A percentile compares a stretch with the other conserved stretches of the same genome.
phyloP scores from a whole-genome alignment of 352 stramenopile genomes.

The Pythium sp. region DNA sequence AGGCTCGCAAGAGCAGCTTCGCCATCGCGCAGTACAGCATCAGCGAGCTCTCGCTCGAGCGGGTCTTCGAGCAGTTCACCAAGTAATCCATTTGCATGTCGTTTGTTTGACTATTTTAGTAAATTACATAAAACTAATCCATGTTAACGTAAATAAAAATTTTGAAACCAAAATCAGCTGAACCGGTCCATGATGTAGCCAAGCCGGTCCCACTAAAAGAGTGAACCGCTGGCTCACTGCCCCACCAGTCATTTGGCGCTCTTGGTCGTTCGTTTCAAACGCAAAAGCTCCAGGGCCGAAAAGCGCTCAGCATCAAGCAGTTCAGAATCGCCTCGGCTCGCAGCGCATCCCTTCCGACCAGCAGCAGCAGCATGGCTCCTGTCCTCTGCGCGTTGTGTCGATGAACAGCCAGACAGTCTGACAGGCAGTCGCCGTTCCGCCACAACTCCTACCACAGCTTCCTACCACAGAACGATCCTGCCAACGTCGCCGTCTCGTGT shows the following conservation, averaged over 20 bases:
- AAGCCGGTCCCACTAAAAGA: not conserved
- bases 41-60: constrained; percentile 90
- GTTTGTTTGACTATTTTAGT: not conserved
- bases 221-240: constrained; percentile 5
- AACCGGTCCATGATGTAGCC: not conserved
- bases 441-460: not conserved
- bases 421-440: not conserved
- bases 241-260: constrained; percentile 8
- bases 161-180: not conserved
- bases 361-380: not conserved
- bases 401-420: not conserved
- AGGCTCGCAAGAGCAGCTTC: constrained; percentile 69
- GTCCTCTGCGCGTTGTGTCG: not conserved
- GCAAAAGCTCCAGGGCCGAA: not conserved
- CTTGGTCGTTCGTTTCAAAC: constrained; percentile 1
- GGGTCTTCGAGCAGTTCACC: constrained; percentile 93
- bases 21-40: constrained; percentile 89
- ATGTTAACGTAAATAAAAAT: not conserved
- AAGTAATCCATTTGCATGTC: constrained; percentile 16
- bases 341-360: not conserved
- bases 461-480: not conserved
- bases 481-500: not conserved
- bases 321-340: constrained; percentile 13
- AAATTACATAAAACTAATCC: not conserved
- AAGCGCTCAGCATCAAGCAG: constrained; percentile 3